Evolutionary conservation across 2,329 filamentous ascomycete genomes (phyloP), one percentile per base, ranked within the genome.

Genomic region (Penicillium decumbens): DNA sequence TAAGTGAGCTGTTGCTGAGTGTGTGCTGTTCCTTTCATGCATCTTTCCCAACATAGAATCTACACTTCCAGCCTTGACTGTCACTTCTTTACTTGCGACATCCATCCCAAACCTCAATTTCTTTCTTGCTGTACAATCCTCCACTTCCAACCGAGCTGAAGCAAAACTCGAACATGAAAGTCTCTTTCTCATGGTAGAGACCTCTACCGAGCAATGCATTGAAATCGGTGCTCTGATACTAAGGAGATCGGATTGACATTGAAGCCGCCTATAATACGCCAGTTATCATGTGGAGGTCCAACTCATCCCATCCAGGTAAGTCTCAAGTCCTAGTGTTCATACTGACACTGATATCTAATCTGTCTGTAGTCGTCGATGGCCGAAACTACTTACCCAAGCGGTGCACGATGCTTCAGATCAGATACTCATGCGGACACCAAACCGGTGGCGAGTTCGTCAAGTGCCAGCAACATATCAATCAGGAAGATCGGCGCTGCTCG

Each of bases 391-490:
- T 24, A 3, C 41, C 47, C 23, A 40, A 28, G 4, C 30, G 27
- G n/a, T 56, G 55, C 29, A 47, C 41, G 3, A 43, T 56, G 37
- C 18, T 54, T 1, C 55, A 57, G 38, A 45, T 56, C 25, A 45
- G 53, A 9, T 57, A 57, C 47, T 28, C 35, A 18, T 57, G 55
- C 18, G 53, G 55, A 15, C 55, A 57, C 35, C 50, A 53, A 8
- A 30, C 40, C 5, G 53, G 53, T 1, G 55, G 55, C n/a, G 53
- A 55, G 32, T 57, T 57, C 20, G 41, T 57, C 30, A 57, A 57
- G 35, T 57, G 53, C 25, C 40, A 10, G 6, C 47, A 46, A 1
- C 55, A 57, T 18, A 45, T 56, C 24, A 13, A 39, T 6, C 32
- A 29, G 4, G 55, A 56, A 20, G 55, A 57, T 15, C 47, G 51